phyloP scores from a whole-genome alignment of 805 yeast genomes.

The Metschnikowia picachoensis region DNA sequence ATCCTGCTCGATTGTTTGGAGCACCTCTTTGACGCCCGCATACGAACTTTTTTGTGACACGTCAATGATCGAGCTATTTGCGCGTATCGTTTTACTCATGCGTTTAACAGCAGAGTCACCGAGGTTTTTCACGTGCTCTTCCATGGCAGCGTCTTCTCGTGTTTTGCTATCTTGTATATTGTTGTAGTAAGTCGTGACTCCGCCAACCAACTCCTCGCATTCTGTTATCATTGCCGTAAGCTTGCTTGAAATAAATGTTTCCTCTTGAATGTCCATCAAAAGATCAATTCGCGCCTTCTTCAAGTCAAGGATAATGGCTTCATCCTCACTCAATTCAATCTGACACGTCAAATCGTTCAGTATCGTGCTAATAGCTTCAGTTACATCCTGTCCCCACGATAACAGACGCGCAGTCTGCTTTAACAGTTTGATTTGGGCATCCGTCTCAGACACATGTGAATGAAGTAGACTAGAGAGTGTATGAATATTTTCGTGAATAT shows the following conservation, averaged over 20 bases:
- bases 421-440: slow-evolving; percentile 7
- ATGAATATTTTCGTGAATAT: slow-evolving; percentile 10
- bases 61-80: not conserved
- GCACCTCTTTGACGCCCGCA: slow-evolving; percentile 1
- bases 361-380: not conserved
- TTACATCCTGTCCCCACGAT: slow-evolving; percentile 9
- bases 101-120: not conserved
- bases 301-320: slow-evolving; percentile 19
- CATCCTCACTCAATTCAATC: slow-evolving; percentile 11
- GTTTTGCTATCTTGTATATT: slow-evolving; percentile 19
- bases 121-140: not conserved
- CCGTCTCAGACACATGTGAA: slow-evolving; percentile 12
- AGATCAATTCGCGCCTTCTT: slow-evolving; percentile 29
- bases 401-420: slow-evolving; percentile 5
- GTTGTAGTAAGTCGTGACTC: slow-evolving; percentile 30
- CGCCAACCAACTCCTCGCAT: slow-evolving; percentile 30
- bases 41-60: not conserved
- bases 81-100: slow-evolving; percentile 1
- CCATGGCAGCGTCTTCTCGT: not conserved
- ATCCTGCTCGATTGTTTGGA: not conserved
- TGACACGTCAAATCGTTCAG: not conserved
- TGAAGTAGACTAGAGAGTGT: slow-evolving; percentile 9
- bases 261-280: slow-evolving; percentile 38
- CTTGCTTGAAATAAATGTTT: slow-evolving; percentile 30
- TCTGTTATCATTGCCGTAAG: slow-evolving; percentile 31